A percentile compares a stretch with the other conserved stretches of the same genome.
Conservation (phyloP, 495 filamentous ascomycete species). For the Aspergillus affinis region DNA sequence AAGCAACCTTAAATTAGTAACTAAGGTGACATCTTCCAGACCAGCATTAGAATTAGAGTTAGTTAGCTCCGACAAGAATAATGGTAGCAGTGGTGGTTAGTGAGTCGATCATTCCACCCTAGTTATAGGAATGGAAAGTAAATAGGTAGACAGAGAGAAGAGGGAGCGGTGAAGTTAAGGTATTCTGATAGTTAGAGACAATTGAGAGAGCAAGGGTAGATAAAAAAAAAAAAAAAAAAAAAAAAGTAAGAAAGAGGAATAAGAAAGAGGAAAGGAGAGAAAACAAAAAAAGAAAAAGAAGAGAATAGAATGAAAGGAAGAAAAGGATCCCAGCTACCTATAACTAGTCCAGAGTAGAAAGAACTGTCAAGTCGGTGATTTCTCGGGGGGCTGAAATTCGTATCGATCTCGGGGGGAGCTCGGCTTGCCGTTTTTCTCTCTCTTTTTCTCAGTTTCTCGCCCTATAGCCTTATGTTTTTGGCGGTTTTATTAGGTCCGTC, state of each 20-base stretch:
- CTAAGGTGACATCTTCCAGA: no score
- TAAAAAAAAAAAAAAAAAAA: neutral
- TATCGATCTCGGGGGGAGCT: conserved; percentile 15
- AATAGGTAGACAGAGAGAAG: no score
- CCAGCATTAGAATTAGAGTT: no score
- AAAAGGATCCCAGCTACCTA: neutral
- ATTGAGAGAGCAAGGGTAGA: no score
- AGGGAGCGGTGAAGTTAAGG: neutral
- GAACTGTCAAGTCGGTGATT: conserved; percentile 11
- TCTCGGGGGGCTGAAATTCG: conserved; percentile 11
- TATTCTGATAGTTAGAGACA: no score
- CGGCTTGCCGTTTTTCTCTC: neutral
- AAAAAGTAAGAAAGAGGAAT: neutral
- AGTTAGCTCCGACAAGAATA: neutral
- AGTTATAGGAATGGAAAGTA: neutral
- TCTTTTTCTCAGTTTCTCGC: no score
- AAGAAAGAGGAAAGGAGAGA: neutral
- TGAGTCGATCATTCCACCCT: neutral
- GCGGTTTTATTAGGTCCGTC: no score
- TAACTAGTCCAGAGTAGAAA: neutral
- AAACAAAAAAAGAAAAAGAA: neutral
- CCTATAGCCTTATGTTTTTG: no score
- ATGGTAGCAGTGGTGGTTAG: neutral
- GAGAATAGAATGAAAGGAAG: conserved; percentile 8
- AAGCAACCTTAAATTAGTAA: no score